A percentile compares a stretch with the other conserved stretches of the same genome.
Conservation (phyloP, 768 basidiomycete species). For the Agaricus blazei region DNA sequence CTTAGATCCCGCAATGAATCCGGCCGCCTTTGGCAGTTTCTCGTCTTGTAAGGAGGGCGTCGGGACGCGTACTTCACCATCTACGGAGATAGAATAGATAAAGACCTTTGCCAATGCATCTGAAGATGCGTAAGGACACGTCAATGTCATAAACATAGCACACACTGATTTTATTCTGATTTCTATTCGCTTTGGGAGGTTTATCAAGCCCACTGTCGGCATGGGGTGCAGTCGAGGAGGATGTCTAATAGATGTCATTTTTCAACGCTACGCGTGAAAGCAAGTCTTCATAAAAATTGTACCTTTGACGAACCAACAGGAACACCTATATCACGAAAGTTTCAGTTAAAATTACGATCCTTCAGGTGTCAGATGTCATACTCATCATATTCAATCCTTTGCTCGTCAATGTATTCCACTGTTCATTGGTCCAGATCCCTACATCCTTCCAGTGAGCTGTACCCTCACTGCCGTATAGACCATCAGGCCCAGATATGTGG, state of each 20-base stretch:
- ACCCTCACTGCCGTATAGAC: constrained; percentile 49
- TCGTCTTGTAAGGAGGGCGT: constrained; percentile 21
- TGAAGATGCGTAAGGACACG: constrained; percentile 20
- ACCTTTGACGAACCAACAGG: constrained; percentile 70
- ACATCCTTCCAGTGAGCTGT: constrained; percentile 72
- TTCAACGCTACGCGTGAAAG: not conserved
- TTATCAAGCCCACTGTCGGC: constrained; percentile 57
- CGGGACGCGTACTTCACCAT: constrained; percentile 54
- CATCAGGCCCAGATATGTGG: constrained; percentile 53
- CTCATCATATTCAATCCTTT: constrained; percentile 83
- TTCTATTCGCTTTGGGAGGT: constrained; percentile 53
- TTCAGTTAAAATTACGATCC: not conserved
- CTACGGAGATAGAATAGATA: constrained; percentile 85
- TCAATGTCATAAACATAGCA: constrained; percentile 2
- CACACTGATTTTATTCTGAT: constrained; percentile 57
- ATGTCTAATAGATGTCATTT: constrained; percentile 35
- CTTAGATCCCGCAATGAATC: constrained; percentile 77
- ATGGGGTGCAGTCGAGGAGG: constrained; percentile 60
- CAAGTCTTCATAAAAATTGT: constrained; percentile 12
- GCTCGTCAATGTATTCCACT: constrained; percentile 80
- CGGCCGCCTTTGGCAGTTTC: constrained; percentile 32
- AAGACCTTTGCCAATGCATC: constrained; percentile 80
- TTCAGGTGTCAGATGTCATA: constrained; percentile 23
- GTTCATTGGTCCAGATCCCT: constrained; percentile 81
- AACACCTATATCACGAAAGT: constrained; percentile 40